phyloP scores from a whole-genome alignment of 2,329 filamentous ascomycete genomes.

The Trichoderma koningiopsis region DNA sequence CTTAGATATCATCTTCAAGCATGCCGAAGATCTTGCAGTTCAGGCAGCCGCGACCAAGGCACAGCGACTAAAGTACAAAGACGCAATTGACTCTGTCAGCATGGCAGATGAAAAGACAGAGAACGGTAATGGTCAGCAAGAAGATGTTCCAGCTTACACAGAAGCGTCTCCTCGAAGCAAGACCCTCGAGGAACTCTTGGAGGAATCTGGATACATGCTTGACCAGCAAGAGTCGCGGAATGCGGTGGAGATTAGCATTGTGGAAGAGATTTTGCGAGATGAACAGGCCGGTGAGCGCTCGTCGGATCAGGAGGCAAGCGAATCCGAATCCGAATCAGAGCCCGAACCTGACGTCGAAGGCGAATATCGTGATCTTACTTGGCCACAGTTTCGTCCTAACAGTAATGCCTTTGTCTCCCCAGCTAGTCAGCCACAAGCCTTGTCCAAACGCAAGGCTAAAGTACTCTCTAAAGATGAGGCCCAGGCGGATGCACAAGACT shows the following conservation, averaged over 20 bases:
- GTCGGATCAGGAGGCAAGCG: constrained; percentile 17
- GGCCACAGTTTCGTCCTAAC: constrained; percentile 71
- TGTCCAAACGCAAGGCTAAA: not conserved
- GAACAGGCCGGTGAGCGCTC: constrained; percentile 23
- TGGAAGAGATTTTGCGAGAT: constrained; percentile 32
- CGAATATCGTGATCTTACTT: constrained; percentile 58
- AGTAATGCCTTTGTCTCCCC: constrained; percentile 33
- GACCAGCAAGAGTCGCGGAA: constrained; percentile 37
- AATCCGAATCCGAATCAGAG: constrained; percentile 28
- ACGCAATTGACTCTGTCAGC: constrained; percentile 49
- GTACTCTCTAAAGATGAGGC: constrained; percentile 11
- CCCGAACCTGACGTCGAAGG: constrained; percentile 29
- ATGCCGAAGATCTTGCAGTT: constrained; percentile 75
- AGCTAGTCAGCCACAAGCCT: constrained; percentile 23
- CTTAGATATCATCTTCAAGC: constrained; percentile 81
- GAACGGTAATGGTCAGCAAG: not conserved
- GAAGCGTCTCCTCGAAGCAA: constrained; percentile 31
- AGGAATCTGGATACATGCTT: constrained; percentile 49
- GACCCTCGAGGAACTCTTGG: constrained; percentile 44
- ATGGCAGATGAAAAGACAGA: constrained; percentile 36
- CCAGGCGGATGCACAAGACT: not conserved
- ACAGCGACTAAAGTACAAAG: constrained; percentile 59
- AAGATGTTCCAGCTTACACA: constrained; percentile 20
- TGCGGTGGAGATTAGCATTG: constrained; percentile 39
- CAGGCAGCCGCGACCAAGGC: constrained; percentile 64